phyloP scores from a whole-genome alignment of 768 basidiomycete species.

The Leccinum broughii region DNA sequence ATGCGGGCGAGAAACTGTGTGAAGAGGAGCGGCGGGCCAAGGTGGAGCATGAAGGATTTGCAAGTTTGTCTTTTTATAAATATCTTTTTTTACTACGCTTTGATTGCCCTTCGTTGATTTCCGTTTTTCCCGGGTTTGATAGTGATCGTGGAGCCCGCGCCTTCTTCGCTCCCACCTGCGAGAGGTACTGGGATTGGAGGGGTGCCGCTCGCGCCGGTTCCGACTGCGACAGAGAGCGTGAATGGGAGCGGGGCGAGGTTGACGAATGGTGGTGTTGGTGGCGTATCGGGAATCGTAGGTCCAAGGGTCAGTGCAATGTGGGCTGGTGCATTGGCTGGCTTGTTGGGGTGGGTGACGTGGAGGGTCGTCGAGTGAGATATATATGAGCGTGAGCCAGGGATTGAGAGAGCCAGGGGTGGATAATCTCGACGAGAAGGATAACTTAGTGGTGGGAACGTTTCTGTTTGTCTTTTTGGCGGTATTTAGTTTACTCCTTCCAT shows the following conservation, averaged over 20 bases:
- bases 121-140: slow-evolving; percentile 1
- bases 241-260: neutral
- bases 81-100: neutral
- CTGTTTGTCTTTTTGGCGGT: neutral
- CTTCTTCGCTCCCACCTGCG: slow-evolving; percentile 31
- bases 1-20: slow-evolving; percentile 45
- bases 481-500: neutral
- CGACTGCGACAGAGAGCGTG: slow-evolving; percentile 15
- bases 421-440: neutral
- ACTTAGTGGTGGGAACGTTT: neutral
- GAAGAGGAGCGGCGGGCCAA: slow-evolving; percentile 40
- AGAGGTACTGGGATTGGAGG: slow-evolving; percentile 29
- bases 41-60: slow-evolving; percentile 24
- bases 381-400: neutral
- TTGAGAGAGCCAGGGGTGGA: neutral
- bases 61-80: slow-evolving; percentile 21
- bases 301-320: slow-evolving; percentile 19
- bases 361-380: slow-evolving; percentile 15
- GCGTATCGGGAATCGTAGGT: slow-evolving; percentile 13
- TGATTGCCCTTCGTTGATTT: neutral
- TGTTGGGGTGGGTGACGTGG: slow-evolving; percentile 24
- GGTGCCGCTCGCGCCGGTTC: slow-evolving; percentile 29
- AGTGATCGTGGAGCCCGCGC: slow-evolving; percentile 46
- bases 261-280: slow-evolving; percentile 2
- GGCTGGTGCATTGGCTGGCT: slow-evolving; percentile 12